Evolutionary conservation across 75 land plant genomes (phyloP), one percentile per base, ranked within the genome.

Genomic region (Adiantum capillusveneris): DNA sequence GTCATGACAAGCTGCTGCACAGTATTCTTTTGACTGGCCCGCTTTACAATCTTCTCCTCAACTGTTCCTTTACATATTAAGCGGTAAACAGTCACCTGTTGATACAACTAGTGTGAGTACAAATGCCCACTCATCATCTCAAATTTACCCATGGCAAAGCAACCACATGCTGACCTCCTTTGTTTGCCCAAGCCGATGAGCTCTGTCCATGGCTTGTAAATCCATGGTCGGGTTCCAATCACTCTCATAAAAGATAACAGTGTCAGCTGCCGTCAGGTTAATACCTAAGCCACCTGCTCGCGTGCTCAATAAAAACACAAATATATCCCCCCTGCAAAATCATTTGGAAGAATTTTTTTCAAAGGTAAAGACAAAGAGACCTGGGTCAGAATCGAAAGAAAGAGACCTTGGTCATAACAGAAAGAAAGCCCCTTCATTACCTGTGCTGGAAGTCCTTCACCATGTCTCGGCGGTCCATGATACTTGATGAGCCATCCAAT

Each of bases 201-300:
- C 98, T 60, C 98, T 87, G 43, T 94, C 98, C 98, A 94, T 94
- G 12, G 98, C 98, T 53, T 94, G 98, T 30, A 90, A 58, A 72
- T 94, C 98, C 65, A 94, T 62, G 0, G 98, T 94, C 28, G 98
- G 98, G 53, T 94, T 94, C 98, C 98, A 94, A 65, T 93, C 98
- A 70, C 89, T 93, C 54, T 93, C 98, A 67, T 93, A 93, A 58
- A 93, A 93, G 44, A 93, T 93, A 34, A 93, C 98, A 50, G 98
- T 93, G 42, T 93, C 98, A 44, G 98, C 98, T 73, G 98, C 98
- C 62, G 98, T 94, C 66, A 94, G 72, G 45, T 94, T 94, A 21
- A 94, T 94, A 22, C 98, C 98, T 12, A 94, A 82, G 2, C 98
- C 98, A 58, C 98, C 98, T 48, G 98, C 98, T 81, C 98, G 76